phyloP scores from a whole-genome alignment of 805 yeast genomes.

The Candida khao-thaluensis region DNA sequence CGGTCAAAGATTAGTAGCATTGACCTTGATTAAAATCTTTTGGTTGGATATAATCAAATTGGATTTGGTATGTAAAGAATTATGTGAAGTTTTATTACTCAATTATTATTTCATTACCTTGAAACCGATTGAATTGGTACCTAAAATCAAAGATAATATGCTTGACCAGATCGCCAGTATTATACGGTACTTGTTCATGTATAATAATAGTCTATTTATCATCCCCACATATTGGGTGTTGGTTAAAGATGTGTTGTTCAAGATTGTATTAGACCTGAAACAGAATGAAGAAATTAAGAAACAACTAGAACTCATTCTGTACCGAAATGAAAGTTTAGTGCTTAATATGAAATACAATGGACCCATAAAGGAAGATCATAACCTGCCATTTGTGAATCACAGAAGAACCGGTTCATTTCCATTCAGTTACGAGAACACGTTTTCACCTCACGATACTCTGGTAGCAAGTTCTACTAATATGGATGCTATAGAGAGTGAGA shows the following conservation, averaged over 20 bases:
- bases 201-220: conserved; percentile 58
- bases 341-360: conserved; percentile 40
- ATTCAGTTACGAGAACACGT: conserved; percentile 1
- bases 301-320: conserved; percentile 59
- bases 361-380: conserved; percentile 3
- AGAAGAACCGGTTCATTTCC: conserved; percentile 15
- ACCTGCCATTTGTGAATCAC: conserved; percentile 5
- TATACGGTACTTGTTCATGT: conserved; percentile 44
- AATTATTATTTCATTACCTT: conserved; percentile 28
- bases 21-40: conserved; percentile 58
- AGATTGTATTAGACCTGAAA: conserved; percentile 27
- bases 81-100: conserved; percentile 58
- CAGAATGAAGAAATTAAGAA: conserved; percentile 29
- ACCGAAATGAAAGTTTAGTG: conserved; percentile 70
- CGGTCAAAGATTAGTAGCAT: conserved; percentile 34
- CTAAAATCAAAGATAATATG: conserved; percentile 23
- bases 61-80: conserved; percentile 61
- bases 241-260: conserved; percentile 48
- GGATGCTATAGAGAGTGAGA: conserved; percentile 17
- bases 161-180: conserved; percentile 27
- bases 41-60: conserved; percentile 65
- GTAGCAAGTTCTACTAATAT: conserved; percentile 6
- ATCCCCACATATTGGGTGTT: conserved; percentile 63
- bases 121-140: conserved; percentile 11
- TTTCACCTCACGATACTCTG: not conserved